Base-by-base conservation (phyloP, 352 stramenopile genomes). In the Phytophthora syringae region DNA sequence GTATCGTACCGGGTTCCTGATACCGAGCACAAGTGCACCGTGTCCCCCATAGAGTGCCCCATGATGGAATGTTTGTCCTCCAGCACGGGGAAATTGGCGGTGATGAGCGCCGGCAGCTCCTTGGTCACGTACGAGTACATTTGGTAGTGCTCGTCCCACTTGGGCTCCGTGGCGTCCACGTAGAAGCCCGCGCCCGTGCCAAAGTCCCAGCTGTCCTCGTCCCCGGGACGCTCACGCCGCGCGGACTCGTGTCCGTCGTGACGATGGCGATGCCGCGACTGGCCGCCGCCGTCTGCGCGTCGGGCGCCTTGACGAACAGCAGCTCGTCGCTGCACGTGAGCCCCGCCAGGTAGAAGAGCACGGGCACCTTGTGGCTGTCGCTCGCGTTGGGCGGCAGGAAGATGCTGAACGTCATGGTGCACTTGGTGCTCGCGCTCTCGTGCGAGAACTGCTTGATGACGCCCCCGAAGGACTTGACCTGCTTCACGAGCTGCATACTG, bases 31-130 rank as follows among this genome's bases (percentile, higher is more conserved):
- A 12, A 99, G 76, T 4, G 97, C 95, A 34, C 98, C 97, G 75
- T 99, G 97, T 36, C 97, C 98, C 97, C 96, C 97, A 99, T 99
- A 7, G 86, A 98, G 86, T 99, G 98, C 18, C 98, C 98, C 67
- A 86, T 95, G 57, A 99, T 98, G 5, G 90, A 92, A 55, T 88
- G 76, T 49, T 88, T 87, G 53, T 94, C 89, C 54, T 97, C 79
- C 5, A 92, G 57, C 12, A 93, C 62, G 0, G 84, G 85, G 60
- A 98, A 97, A 54, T 98, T 84, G 30, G 82, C 73, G 32, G 81
- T 71, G 18, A 99, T 74, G 13, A 99, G 80, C 39, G 70, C 65
- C 2, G 95, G 97, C 27, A 99, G 77, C 69, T 99, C 98, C 70
- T 98, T 84, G 25, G 89, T 97, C 30, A 99, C 85, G 82, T 99